Conservation (phyloP, 345 rosid species). For the Eucalyptus lansdowneana region DNA sequence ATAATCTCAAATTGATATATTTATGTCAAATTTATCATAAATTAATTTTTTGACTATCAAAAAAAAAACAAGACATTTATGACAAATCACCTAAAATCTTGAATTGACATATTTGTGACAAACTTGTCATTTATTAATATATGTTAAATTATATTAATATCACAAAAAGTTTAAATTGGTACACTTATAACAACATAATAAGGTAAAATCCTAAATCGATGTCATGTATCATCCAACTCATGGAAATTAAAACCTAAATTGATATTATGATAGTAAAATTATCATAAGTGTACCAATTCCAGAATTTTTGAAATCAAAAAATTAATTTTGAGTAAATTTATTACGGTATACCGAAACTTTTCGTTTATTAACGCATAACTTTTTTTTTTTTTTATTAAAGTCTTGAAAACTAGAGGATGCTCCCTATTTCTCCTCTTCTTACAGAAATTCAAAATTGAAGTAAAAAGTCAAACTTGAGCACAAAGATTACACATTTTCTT, state of each 20-base stretch:
- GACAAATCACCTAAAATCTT: accelerated
- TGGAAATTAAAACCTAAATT: too few species aligned
- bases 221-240: too few species aligned
- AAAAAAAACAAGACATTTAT: accelerated
- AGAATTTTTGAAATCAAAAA: too few species aligned
- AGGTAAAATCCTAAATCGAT: too few species aligned
- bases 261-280: too few species aligned
- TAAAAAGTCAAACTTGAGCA: not conserved
- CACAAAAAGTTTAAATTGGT: accelerated
- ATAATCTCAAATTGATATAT: accelerated
- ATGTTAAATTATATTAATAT: too few species aligned
- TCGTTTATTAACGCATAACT: accelerated
- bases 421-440: not conserved
- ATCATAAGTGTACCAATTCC: accelerated
- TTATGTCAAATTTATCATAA: too few species aligned
- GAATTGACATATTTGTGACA: too few species aligned
- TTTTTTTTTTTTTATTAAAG: not conserved
- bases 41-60: accelerated
- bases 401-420: not conserved
- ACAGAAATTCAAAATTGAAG: not conserved
- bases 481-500: not conserved
- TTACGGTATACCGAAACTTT: accelerated
- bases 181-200: too few species aligned
- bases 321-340: accelerated
- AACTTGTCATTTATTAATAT: too few species aligned